A percentile compares a stretch with the other conserved stretches of the same genome.
Conservation (phyloP, 768 basidiomycete genomes). For the Harrya chromipes region DNA sequence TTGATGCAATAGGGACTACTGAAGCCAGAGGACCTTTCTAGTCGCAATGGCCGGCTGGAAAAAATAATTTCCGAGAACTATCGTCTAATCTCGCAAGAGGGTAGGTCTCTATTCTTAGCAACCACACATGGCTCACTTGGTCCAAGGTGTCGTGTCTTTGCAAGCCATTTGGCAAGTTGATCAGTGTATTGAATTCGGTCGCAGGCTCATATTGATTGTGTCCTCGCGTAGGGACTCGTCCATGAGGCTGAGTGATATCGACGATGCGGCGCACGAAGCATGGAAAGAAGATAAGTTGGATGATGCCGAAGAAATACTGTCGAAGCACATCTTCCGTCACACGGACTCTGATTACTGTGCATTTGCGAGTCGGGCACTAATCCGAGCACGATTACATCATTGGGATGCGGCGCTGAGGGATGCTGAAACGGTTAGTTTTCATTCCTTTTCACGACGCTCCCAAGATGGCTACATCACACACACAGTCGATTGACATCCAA, state of each 20-base stretch:
- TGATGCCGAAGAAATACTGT: constrained; percentile 11
- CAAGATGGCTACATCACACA: not conserved
- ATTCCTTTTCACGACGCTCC: not conserved
- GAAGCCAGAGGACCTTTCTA: constrained; percentile 3
- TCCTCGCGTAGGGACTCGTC: constrained; percentile 4
- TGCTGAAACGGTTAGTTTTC: constrained; percentile 5
- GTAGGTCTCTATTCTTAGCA: not conserved
- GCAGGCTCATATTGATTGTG: not conserved
- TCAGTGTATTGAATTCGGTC: not conserved
- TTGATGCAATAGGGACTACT: constrained; percentile 5
- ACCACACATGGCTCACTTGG: not conserved
- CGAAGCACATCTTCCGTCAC: not conserved
- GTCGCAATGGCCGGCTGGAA: constrained; percentile 1
- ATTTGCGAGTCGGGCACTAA: constrained; percentile 7
- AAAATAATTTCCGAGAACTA: constrained; percentile 6
- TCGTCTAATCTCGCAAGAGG: constrained; percentile 2
- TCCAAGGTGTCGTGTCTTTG: constrained; percentile 4
- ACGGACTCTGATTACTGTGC: not conserved
- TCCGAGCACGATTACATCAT: constrained; percentile 2
- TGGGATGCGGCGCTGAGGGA: constrained; percentile 11
- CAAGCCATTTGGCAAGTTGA: constrained; percentile 1
- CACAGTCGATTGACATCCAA: constrained; percentile 9
- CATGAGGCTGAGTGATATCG: not conserved
- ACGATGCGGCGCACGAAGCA: not conserved
- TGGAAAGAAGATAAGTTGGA: constrained; percentile 5